Evolutionary conservation across 2,329 filamentous ascomycete species (phyloP).

Genomic region (Diaporthe ilicicola): DNA sequence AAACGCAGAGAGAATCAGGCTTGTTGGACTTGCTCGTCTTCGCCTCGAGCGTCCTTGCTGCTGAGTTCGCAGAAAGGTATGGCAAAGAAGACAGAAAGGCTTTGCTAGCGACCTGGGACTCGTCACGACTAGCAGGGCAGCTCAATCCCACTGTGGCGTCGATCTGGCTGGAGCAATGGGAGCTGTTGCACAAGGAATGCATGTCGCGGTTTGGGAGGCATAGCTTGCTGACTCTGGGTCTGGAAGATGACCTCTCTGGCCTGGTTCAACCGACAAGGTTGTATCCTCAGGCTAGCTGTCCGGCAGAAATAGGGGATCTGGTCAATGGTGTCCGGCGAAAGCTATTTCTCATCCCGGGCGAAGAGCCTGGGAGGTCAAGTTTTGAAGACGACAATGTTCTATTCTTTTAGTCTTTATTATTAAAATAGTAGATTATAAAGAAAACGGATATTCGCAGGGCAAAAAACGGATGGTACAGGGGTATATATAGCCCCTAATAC

Average conservation of each 20-base stretch:
- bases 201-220: constrained; percentile 1
- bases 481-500: too few species aligned
- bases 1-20: not conserved
- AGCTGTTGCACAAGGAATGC: not conserved
- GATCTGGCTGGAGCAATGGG: not conserved
- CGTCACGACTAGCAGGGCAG: not conserved
- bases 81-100: not conserved
- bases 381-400: not conserved
- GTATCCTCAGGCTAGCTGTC: not conserved
- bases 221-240: not conserved
- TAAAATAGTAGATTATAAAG: too few species aligned
- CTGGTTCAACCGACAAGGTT: not conserved
- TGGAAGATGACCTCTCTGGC: not conserved
- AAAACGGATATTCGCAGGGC: too few species aligned
- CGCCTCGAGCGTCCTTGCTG: not conserved
- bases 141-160: not conserved
- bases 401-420: not conserved
- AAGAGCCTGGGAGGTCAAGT: not conserved
- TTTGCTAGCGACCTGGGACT: not conserved
- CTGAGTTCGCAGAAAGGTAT: not conserved
- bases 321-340: not conserved
- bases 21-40: not conserved
- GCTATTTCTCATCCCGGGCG: not conserved
- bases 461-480: too few species aligned
- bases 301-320: not conserved